phyloP scores from a whole-genome alignment of 106 monocot species.

The Narthecium ossifragum region DNA sequence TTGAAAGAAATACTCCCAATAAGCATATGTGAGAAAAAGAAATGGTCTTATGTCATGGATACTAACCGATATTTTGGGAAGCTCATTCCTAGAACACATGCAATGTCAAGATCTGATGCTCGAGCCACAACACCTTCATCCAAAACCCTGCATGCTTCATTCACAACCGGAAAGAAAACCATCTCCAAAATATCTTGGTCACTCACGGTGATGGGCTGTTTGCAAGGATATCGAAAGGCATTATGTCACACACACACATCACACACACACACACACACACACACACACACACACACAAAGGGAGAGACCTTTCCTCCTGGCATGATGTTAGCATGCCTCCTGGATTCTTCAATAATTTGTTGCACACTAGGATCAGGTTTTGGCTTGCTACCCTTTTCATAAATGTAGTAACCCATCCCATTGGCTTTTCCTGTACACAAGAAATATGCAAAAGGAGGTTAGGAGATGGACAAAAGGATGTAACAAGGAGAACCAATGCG shows the following conservation, averaged over 20 bases:
- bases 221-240: too few species aligned
- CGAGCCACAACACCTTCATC: conserved; percentile 1
- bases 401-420: neutral
- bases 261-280: too few species aligned
- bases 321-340: neutral
- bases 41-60: neutral
- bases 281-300: too few species aligned
- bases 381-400: neutral
- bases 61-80: conserved; percentile 8
- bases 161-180: conserved; percentile 9
- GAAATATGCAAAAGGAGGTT: neutral
- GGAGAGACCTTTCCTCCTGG: neutral
- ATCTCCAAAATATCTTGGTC: conserved; percentile 15
- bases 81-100: conserved; percentile 5
- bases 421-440: conserved; percentile 1
- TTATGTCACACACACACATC: too few species aligned
- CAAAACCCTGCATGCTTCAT: conserved; percentile 12
- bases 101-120: conserved; percentile 15
- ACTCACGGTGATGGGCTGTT: too few species aligned
- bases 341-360: neutral
- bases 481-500: neutral
- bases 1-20: too few species aligned
- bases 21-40: too few species aligned
- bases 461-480: neutral
- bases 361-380: neutral